A percentile compares a stretch with the other conserved stretches of the same genome.
Evolutionary conservation across 345 rosid genomes (phyloP).

Genomic region (Raphanus raphanistrum): DNA sequence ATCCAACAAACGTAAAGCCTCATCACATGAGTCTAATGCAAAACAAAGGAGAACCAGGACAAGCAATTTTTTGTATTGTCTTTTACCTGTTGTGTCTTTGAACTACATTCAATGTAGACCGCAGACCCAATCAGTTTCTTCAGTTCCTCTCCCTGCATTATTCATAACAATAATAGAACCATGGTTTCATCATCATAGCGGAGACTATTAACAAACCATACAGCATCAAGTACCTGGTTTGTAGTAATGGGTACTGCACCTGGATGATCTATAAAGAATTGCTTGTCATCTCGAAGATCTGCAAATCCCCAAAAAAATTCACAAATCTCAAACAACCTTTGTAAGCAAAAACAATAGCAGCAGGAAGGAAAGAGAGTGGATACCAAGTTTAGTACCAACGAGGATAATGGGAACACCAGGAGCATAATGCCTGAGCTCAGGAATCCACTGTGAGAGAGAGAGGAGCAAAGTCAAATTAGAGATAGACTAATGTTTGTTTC

Average conservation of each 20-base stretch:
- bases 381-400: slow-evolving; percentile 91
- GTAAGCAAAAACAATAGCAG: slow-evolving; percentile 1
- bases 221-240: slow-evolving; percentile 45
- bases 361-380: background rate
- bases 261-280: slow-evolving; percentile 68
- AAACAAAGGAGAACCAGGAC: background rate
- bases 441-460: slow-evolving; percentile 78
- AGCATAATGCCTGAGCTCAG: slow-evolving; percentile 86
- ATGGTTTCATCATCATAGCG: background rate
- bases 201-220: background rate
- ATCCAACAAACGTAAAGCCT: slow-evolving; percentile 4
- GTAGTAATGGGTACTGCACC: slow-evolving; percentile 70
- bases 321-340: background rate
- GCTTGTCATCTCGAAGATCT: slow-evolving; percentile 77
- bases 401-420: slow-evolving; percentile 85
- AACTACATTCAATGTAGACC: slow-evolving; percentile 88
- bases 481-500: background rate
- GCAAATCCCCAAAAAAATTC: slow-evolving; percentile 15
- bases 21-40: slow-evolving; percentile 4
- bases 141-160: slow-evolving; percentile 85
- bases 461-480: background rate
- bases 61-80: background rate
- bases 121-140: slow-evolving; percentile 84
- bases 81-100: slow-evolving; percentile 87
- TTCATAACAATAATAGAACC: background rate